Percentiles rank a stretch among this genome's conserved stretches.
Evolutionary conservation across 345 rosid genomes (phyloP).

Genomic region (Eucalyptus rudis): DNA sequence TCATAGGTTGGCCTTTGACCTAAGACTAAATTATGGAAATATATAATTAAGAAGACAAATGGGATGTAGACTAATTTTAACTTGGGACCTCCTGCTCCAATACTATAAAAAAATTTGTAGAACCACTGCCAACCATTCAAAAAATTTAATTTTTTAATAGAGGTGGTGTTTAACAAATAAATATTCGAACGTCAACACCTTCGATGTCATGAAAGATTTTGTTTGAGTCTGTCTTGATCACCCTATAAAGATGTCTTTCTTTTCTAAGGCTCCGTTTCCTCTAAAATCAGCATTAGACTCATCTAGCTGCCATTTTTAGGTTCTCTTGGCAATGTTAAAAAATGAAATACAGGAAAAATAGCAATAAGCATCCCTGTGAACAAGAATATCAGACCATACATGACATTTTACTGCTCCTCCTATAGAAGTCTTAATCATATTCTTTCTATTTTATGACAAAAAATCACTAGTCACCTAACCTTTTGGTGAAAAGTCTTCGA

Average conservation of each 20-base stretch:
- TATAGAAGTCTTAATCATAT: not conserved
- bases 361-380: not conserved
- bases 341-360: not conserved
- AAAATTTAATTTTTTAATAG: not conserved
- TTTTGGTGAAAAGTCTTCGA: not conserved
- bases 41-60: not conserved
- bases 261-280: not conserved
- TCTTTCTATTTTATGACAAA: not conserved
- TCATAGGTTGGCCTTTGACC: not conserved
- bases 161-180: not conserved
- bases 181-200: not conserved
- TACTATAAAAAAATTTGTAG: not conserved
- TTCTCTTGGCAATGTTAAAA: not conserved
- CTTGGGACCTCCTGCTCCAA: not conserved
- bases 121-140: not conserved
- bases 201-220: not conserved
- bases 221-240: not conserved
- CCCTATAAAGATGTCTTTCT: not conserved
- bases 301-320: not conserved
- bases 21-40: not conserved
- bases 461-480: not conserved
- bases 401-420: not conserved
- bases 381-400: not conserved
- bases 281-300: not conserved
- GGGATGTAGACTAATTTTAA: not conserved